Percentiles rank a stretch among this genome's conserved stretches.
Evolutionary conservation across 352 stramenopile species (phyloP).

Genomic region (Albugo candida): DNA sequence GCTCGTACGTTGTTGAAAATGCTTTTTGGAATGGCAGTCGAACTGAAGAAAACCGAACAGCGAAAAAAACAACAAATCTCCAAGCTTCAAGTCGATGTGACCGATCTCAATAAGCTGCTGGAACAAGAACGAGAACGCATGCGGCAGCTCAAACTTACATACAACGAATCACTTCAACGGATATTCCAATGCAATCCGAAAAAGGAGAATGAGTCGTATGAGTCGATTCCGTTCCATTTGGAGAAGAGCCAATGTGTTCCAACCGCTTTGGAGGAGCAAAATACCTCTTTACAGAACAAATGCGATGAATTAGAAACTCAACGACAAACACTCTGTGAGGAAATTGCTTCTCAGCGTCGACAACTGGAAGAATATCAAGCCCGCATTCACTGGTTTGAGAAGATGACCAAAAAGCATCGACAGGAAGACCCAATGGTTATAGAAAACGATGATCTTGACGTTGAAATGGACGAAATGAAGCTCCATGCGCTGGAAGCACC

Average conservation of each 20-base stretch:
- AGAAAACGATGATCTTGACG: too few relatives aligned
- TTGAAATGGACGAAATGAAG: too few relatives aligned
- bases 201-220: not conserved
- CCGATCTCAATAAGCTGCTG: conserved; percentile 29
- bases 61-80: conserved; percentile 54
- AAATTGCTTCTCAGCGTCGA: too few relatives aligned
- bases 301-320: conserved; percentile 35
- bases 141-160: conserved; percentile 63
- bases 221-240: not conserved
- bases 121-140: conserved; percentile 54
- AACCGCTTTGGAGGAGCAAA: conserved; percentile 58
- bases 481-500: too few relatives aligned
- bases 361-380: too few relatives aligned
- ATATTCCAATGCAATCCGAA: conserved; percentile 24
- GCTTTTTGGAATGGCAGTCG: conserved; percentile 72
- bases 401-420: too few relatives aligned
- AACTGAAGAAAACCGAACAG: conserved; percentile 76
- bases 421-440: too few relatives aligned
- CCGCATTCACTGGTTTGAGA: too few relatives aligned
- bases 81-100: conserved; percentile 53
- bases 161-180: conserved; percentile 65
- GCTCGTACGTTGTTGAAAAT: conserved; percentile 64
- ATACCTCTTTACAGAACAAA: conserved; percentile 40
- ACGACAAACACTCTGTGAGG: too few relatives aligned
- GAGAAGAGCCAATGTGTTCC: conserved; percentile 44